These are phyloP conservation scores for Trichosporon coremiiforme DNA, from an alignment of 1,284 basidiomycete genomes.

Conservation along the genomic window DNA sequence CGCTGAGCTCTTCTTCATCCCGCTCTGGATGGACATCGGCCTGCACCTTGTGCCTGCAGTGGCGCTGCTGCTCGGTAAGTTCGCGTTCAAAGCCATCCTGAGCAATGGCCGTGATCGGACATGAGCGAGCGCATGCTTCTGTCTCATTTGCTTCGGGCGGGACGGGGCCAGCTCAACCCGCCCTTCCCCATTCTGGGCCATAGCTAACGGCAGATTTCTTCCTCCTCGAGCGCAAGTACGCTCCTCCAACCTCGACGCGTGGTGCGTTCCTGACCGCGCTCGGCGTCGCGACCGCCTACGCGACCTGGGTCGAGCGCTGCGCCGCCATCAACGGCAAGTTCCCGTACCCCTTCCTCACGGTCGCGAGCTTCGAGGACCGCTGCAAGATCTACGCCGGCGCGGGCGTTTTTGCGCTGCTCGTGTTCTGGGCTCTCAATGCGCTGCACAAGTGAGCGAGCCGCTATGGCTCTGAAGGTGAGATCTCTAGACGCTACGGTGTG, in stretches of 20 bases:
- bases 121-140: no score
- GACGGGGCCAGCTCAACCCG: no score
- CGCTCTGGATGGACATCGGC: conserved; percentile 63
- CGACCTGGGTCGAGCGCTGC: conserved; percentile 69
- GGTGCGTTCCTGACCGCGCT: conserved; percentile 60
- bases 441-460: conserved; percentile 39
- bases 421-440: conserved; percentile 62
- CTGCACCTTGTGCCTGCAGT: conserved; percentile 69
- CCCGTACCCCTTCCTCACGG: conserved; percentile 77
- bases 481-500: not conserved
- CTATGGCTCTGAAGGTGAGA: no score
- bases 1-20: conserved; percentile 59
- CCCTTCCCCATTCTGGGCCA: no score
- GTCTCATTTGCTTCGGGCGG: no score
- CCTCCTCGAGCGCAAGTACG: conserved; percentile 66
- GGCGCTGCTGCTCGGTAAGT: conserved; percentile 60
- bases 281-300: conserved; percentile 63
- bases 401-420: conserved; percentile 62
- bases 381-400: conserved; percentile 66
- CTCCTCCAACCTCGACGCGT: conserved; percentile 57
- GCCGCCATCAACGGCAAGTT: conserved; percentile 67
- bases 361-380: conserved; percentile 62
- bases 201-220: conserved; percentile 66
- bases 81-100: no score
- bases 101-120: no score